Conservation (phyloP, 2,329 filamentous ascomycete species). For the Colletotrichum kahawae region DNA sequence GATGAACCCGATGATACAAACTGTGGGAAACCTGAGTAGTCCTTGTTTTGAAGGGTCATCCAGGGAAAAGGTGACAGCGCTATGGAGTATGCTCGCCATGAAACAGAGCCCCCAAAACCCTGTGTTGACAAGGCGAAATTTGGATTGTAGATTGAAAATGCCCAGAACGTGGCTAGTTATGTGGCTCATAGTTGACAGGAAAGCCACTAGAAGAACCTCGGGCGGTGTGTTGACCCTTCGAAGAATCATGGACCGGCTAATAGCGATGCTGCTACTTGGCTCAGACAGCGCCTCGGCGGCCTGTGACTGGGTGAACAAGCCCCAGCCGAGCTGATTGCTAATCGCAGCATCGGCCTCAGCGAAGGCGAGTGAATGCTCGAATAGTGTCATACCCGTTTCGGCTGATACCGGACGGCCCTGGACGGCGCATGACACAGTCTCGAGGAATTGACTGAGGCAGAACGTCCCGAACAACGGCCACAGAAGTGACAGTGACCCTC, state of each 20-base stretch:
- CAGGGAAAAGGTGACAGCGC: conserved; percentile 66
- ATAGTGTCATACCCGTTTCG: conserved; percentile 94
- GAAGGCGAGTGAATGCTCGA: conserved; percentile 95
- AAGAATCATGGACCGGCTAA: conserved; percentile 72
- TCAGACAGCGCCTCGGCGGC: conserved; percentile 30
- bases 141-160: conserved; percentile 78
- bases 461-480: conserved; percentile 78
- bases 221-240: conserved; percentile 85
- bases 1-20: conserved; percentile 93
- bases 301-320: conserved; percentile 60
- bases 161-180: conserved; percentile 84
- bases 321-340: conserved; percentile 77
- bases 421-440: conserved; percentile 85
- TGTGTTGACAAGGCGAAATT: conserved; percentile 83
- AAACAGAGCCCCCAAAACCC: conserved; percentile 90
- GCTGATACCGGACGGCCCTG: conserved; percentile 81
- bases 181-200: conserved; percentile 90
- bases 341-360: conserved; percentile 93
- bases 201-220: conserved; percentile 83
- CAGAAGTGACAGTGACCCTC: conserved; percentile 77
- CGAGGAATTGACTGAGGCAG: conserved; percentile 82
- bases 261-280: conserved; percentile 40
- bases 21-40: conserved; percentile 86
- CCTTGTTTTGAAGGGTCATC: conserved; percentile 67
- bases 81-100: conserved; percentile 84